Conservation (phyloP, 306 rosid species). For the Dicorynia guianensis region DNA sequence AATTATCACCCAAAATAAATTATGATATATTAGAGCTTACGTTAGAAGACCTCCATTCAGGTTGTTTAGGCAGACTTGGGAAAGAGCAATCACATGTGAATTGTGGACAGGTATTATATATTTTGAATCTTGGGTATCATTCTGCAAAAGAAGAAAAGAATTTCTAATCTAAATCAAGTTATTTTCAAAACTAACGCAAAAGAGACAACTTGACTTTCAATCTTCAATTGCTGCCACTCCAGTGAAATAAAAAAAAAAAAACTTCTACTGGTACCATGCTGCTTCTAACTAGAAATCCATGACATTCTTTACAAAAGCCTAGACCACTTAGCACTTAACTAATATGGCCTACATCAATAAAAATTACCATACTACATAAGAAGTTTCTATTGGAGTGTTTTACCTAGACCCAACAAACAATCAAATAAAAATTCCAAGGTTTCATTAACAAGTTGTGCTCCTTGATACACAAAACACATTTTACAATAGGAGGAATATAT, state of each 20-base stretch:
- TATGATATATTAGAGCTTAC: constrained; percentile 62
- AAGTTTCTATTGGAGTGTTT: not conserved
- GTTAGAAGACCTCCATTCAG: constrained; percentile 75
- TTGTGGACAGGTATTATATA: constrained; percentile 69
- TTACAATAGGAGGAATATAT: not conserved
- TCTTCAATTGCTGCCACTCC: not conserved
- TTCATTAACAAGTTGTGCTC: not conserved
- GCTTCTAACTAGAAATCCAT: constrained; percentile 17
- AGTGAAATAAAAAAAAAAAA: too few relatives aligned
- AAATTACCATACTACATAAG: not conserved
- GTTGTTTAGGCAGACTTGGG: constrained; percentile 76
- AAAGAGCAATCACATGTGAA: constrained; percentile 75
- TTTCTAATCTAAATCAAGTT: constrained; percentile 35
- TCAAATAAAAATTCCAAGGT: not conserved
- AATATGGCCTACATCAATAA: constrained; percentile 5
- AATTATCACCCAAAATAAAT: not conserved
- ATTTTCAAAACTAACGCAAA: constrained; percentile 5
- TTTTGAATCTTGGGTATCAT: constrained; percentile 74
- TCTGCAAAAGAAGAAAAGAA: constrained; percentile 54
- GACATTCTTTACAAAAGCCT: constrained; percentile 6
- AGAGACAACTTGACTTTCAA: not conserved
- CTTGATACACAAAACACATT: not conserved
- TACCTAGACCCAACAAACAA: not conserved
- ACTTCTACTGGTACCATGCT: not conserved
- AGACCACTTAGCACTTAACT: constrained; percentile 9